Base-by-base conservation (phyloP, 2,329 filamentous ascomycete species). In the Hymenoscyphus scutula region DNA sequence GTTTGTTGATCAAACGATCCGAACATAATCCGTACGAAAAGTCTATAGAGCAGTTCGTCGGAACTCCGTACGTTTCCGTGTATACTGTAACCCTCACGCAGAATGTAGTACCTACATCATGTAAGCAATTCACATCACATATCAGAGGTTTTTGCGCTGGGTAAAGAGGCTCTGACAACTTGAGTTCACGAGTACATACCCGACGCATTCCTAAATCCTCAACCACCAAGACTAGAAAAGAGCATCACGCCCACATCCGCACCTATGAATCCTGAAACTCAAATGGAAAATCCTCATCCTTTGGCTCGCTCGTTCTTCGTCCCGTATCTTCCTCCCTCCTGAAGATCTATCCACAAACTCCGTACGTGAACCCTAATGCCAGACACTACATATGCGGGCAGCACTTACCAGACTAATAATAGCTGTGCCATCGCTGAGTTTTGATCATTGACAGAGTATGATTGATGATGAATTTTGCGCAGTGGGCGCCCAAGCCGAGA, bases 1-100 rank as follows among this genome's bases (percentile, higher is more conserved):
- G n/a, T 55, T 55, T 30, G 53, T 55, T 27, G 32, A 34, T 55
- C 29, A 55, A 34, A 55, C 53, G 5, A 32, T 34, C 25, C 29
- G 41, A 48, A 23, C n/a, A 48, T 48, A 48, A 48, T 48, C 41
- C 41, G 41, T 23, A 25, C 41, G 10, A 11, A 34, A 34, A 34
- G 2, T 13, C 11, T 13, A 2, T 11, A 8, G 1, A 34, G 32
- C 15, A 34, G 32, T 34, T 34, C 32, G 15, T 34, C 10, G 32
- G 32, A 34, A 34, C 32, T 34, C 32, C 8, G 32, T 34, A 34
- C 32, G 32, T 34, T 34, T 34, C 32, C 32, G 32, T 11, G 15
- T 10, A 34, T 10, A 34, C 10, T 34, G 32, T 34, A 34, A 34
- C 32, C 32, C 32, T 34, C 32, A 34, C 32, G 15, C 32, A 34